These are phyloP conservation scores for Acorus calamus DNA, from an alignment of 106 monocot genomes.

Conservation along the genomic window DNA sequence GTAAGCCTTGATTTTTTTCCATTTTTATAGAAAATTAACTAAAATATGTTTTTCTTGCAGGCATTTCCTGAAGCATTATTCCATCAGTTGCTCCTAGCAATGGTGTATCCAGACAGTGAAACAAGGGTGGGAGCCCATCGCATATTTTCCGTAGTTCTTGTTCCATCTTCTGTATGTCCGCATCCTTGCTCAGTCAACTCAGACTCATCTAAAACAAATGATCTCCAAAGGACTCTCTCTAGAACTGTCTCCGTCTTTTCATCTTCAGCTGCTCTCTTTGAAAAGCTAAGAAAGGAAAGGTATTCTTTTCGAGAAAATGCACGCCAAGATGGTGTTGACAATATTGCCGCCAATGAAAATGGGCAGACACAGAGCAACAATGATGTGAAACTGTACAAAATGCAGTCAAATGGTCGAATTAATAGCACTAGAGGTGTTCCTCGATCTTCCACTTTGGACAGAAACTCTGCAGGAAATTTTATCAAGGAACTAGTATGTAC, in stretches of 20 bases:
- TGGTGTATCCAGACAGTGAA: slow-evolving; percentile 83
- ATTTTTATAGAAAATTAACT: slow-evolving; percentile 2
- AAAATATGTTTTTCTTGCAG: slow-evolving; percentile 20
- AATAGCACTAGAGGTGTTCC: slow-evolving; percentile 23
- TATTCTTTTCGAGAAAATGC: slow-evolving; percentile 19
- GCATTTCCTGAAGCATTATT: slow-evolving; percentile 84
- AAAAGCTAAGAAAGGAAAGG: slow-evolving; percentile 53
- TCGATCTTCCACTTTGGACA: slow-evolving; percentile 19
- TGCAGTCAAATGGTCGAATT: slow-evolving; percentile 38
- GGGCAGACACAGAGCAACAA: slow-evolving; percentile 17
- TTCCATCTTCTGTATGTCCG: slow-evolving; percentile 76
- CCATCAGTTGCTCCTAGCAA: slow-evolving; percentile 69
- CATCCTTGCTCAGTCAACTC: slow-evolving; percentile 17
- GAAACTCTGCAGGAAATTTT: slow-evolving; percentile 14
- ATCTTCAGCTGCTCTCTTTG: slow-evolving; percentile 90
- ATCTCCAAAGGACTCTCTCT: slow-evolving; percentile 71
- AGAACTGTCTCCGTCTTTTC: slow-evolving; percentile 91
- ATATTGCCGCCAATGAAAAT: slow-evolving; percentile 11
- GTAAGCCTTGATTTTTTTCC: too few relatives aligned
- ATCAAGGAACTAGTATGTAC: slow-evolving; percentile 27
- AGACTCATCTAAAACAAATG: slow-evolving; percentile 22
- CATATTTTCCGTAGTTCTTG: slow-evolving; percentile 83
- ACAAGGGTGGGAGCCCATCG: slow-evolving; percentile 73
- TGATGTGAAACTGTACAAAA: slow-evolving; percentile 19
- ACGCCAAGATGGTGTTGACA: slow-evolving; percentile 19